phyloP scores from a whole-genome alignment of 352 stramenopile genomes.

The Thraustotheca clavata region DNA sequence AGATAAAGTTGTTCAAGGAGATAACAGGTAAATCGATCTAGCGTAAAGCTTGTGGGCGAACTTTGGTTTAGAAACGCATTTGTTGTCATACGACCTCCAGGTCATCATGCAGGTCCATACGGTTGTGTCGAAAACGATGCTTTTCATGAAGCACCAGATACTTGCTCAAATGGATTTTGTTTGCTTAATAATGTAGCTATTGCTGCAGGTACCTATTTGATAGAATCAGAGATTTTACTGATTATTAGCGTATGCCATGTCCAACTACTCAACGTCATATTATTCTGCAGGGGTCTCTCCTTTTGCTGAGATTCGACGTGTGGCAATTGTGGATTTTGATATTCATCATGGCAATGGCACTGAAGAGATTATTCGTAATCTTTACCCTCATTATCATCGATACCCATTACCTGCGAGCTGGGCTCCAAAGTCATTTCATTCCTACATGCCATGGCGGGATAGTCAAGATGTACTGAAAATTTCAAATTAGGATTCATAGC shows the following conservation, averaged over 20 bases:
- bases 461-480: constrained; percentile 37
- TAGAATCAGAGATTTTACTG: too few species aligned
- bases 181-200: constrained; percentile 67
- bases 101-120: constrained; percentile 52
- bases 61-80: constrained; percentile 42
- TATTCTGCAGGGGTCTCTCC: too few species aligned
- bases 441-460: constrained; percentile 62
- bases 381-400: constrained; percentile 49
- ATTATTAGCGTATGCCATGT: constrained; percentile 36
- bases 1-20: constrained; percentile 47
- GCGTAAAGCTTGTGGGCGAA: background rate
- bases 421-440: constrained; percentile 44
- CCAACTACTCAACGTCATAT: constrained; percentile 32
- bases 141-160: constrained; percentile 42
- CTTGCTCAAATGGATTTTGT: constrained; percentile 58
- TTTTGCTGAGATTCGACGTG: constrained; percentile 25
- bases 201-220: constrained; percentile 44
- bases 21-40: constrained; percentile 23
- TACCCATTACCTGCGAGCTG: constrained; percentile 56
- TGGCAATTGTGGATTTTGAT: constrained; percentile 63
- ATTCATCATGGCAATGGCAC: constrained; percentile 62
- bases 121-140: constrained; percentile 45
- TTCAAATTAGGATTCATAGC: too few species aligned
- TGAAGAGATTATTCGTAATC: constrained; percentile 52
- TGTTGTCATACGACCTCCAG: constrained; percentile 45